Evolutionary conservation across 2,329 filamentous ascomycete genomes (phyloP).

Genomic region (Cladosporium sp.): DNA sequence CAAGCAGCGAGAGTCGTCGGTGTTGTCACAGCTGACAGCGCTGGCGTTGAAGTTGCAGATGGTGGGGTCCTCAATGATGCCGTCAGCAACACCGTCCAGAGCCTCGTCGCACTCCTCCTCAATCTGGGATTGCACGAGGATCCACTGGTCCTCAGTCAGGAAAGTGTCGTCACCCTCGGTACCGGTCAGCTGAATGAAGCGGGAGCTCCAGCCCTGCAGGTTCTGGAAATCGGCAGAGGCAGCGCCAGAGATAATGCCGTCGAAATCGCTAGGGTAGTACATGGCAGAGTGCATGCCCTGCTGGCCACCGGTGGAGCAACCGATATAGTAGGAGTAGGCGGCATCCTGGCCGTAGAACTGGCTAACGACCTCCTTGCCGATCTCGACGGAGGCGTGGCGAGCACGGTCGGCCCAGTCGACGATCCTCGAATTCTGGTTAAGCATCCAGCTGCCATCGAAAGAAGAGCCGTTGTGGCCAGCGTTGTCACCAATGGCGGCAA

Average conservation of each 20-base stretch:
- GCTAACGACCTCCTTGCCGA: constrained; percentile 31
- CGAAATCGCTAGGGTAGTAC: constrained; percentile 45
- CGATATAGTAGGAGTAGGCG: constrained; percentile 45
- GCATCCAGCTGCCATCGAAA: constrained; percentile 28
- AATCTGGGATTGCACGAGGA: constrained; percentile 40
- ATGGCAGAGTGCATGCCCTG: constrained; percentile 45
- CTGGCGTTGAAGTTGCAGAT: constrained; percentile 39
- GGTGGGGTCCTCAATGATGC: constrained; percentile 44
- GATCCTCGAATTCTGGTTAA: constrained; percentile 27
- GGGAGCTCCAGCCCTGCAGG: constrained; percentile 42
- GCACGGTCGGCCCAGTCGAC: constrained; percentile 32
- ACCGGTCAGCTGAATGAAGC: constrained; percentile 41
- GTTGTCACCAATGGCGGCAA: constrained; percentile 32
- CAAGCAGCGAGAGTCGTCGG: constrained; percentile 38
- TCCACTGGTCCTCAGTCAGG: constrained; percentile 40
- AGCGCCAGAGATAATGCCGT: constrained; percentile 45
- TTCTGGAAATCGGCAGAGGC: constrained; percentile 42
- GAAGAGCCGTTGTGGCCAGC: constrained; percentile 31
- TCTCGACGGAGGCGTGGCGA: constrained; percentile 28
- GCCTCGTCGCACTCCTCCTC: constrained; percentile 48
- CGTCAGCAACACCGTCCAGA: constrained; percentile 47
- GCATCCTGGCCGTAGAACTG: constrained; percentile 36
- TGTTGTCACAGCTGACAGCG: constrained; percentile 33
- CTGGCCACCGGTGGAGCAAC: constrained; percentile 45
- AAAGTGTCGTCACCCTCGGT: constrained; percentile 37